These are phyloP conservation scores for Endoconidiophora polonica DNA, from an alignment of 2,329 filamentous ascomycete genomes.

Conservation along the genomic window DNA sequence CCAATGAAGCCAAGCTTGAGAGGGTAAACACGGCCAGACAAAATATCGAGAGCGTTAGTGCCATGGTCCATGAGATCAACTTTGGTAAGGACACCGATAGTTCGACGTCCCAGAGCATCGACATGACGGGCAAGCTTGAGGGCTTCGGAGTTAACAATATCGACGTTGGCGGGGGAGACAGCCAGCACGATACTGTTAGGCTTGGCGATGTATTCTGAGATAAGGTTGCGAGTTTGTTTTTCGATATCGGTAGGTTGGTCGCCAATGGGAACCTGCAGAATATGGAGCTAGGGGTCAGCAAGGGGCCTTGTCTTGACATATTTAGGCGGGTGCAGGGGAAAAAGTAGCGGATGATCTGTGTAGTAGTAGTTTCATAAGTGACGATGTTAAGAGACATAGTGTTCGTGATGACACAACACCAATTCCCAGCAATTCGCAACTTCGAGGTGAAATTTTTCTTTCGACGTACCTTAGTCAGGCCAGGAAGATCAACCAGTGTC, in stretches of 20 bases:
- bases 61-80: constrained; percentile 97
- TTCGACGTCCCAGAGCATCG: constrained; percentile 81
- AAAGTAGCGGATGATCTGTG: constrained; percentile 3
- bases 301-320: constrained; percentile 13
- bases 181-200: constrained; percentile 96
- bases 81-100: constrained; percentile 93
- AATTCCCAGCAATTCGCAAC: not conserved
- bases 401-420: no score
- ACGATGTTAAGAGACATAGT: not conserved
- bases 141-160: constrained; percentile 95
- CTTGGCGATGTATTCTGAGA: constrained; percentile 96
- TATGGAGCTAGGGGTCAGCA: constrained; percentile 2
- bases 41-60: constrained; percentile 90
- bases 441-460: not conserved
- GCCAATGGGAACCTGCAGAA: constrained; percentile 67
- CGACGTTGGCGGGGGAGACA: constrained; percentile 92
- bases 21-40: constrained; percentile 93
- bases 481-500: constrained; percentile 88
- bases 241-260: constrained; percentile 97
- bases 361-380: not conserved
- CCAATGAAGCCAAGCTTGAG: constrained; percentile 95
- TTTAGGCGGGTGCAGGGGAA: constrained; percentile 7
- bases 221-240: constrained; percentile 92
- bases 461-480: constrained; percentile 65
- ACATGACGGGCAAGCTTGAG: constrained; percentile 94